Evolutionary conservation across 2,329 filamentous ascomycete genomes (phyloP).

Genomic region (Allantophomopsis lycopodina): DNA sequence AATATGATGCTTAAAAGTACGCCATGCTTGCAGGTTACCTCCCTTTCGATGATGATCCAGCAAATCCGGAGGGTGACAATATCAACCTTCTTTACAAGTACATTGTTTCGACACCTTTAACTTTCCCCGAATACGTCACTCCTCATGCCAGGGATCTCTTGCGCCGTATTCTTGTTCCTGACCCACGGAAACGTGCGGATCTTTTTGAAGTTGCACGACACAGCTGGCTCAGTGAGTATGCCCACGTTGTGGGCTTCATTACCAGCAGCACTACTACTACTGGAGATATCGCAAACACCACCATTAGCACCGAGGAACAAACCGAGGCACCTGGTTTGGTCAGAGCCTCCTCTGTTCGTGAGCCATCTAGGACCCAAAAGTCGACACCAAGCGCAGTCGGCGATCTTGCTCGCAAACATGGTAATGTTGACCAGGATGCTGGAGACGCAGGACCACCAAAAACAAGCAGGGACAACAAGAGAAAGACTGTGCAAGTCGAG

Average conservation of each 20-base stretch:
- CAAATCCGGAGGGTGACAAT: slow-evolving; percentile 96
- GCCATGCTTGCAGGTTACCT: slow-evolving; percentile 97
- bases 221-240: slow-evolving; percentile 95
- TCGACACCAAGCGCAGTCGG: slow-evolving; percentile 33
- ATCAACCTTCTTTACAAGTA: slow-evolving; percentile 99
- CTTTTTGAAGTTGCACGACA: slow-evolving; percentile 94
- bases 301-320: slow-evolving; percentile 43
- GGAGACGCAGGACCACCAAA: slow-evolving; percentile 47
- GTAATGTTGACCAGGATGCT: slow-evolving; percentile 55
- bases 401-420: slow-evolving; percentile 60
- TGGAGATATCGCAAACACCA: slow-evolving; percentile 71
- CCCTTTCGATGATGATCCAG: slow-evolving; percentile 95
- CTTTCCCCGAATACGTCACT: slow-evolving; percentile 97
- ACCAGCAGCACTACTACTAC: slow-evolving; percentile 88
- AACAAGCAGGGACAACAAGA: slow-evolving; percentile 66
- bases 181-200: slow-evolving; percentile 87
- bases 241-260: slow-evolving; percentile 93
- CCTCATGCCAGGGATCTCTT: slow-evolving; percentile 89
- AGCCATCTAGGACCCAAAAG: slow-evolving; percentile 60
- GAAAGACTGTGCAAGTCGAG: slow-evolving; percentile 91
- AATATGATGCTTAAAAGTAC: slow-evolving; percentile 52
- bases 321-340: slow-evolving; percentile 48
- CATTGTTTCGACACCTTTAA: slow-evolving; percentile 91
- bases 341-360: slow-evolving; percentile 87
- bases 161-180: slow-evolving; percentile 85